Base-by-base conservation (phyloP, 2,329 filamentous ascomycete species). In the Capronia coronata region DNA sequence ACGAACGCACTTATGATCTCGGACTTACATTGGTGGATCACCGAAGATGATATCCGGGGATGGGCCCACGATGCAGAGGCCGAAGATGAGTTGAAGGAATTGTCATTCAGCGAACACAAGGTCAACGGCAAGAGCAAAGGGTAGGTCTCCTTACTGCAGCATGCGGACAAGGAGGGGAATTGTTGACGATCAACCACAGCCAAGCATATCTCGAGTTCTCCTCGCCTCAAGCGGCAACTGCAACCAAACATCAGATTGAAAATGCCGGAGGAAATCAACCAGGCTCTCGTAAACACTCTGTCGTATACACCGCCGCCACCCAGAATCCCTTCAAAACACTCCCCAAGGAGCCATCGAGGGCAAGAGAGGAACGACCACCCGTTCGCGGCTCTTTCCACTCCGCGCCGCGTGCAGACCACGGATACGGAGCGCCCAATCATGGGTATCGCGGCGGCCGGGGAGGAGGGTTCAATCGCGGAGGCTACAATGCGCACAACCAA, bases 91-190 rank as follows among this genome's bases (percentile, higher is more conserved):
- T 72, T 97, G 14, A 89, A 87, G 62, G 93, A 97, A 54, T 81
- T 98, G 44, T 95, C 90, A 0, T 98, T 97, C 67, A 96, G 88
- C 62, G 93, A 98, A 67, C 93, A 97, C 70, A 98, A 98, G 67
- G 90, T 97, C 41, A 98, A 98, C 60, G 93, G 93, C 60, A 98
- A 98, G 72, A 95, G 88, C 70, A 96, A 97, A 73, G 91, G 93
- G 90, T 94, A 76, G 57, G 82, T 68, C 14, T 37, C 44, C 22
- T 19, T 10, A 25, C 38, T 11, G 44, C n/a, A n/a, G n/a, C n/a
- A 19, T 23, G 19, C 19, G 6, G 16, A 43, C 30, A 30, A 18
- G 16, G 4, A 19, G 16, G 1, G 10, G 6, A 30, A 10, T 5
- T 43, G 38, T 47, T 56, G 35, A 48, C 43, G 11, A n/a, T 13